Conservation (phyloP, 306 rosid species). For the Chamaecrista fasciculata region DNA sequence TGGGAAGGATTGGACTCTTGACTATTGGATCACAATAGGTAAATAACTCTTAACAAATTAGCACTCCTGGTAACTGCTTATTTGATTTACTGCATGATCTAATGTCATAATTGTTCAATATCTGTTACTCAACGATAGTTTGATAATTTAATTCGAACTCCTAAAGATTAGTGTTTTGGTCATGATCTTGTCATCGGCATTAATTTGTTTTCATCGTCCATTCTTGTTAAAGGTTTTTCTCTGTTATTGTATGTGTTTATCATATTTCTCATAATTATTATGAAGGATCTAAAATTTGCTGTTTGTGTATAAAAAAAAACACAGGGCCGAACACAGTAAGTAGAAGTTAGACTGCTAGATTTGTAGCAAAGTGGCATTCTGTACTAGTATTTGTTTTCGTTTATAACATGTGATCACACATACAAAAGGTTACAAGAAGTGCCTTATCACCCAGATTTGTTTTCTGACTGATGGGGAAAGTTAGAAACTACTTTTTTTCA, state of each 20-base stretch:
- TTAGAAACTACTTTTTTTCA: not conserved
- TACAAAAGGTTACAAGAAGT: not conserved
- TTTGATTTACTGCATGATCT: not conserved
- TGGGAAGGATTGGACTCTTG: not conserved
- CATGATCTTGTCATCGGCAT: constrained; percentile 7
- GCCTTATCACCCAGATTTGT: not conserved
- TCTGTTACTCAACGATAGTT: not conserved
- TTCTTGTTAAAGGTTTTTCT: not conserved
- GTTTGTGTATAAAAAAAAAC: not conserved
- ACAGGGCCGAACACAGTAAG: not conserved
- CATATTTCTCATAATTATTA: constrained; percentile 9
- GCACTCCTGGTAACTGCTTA: not conserved
- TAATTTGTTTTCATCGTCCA: constrained; percentile 16
- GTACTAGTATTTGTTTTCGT: not conserved
- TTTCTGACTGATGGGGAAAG: not conserved
- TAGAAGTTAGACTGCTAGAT: not conserved
- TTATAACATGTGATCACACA: not conserved
- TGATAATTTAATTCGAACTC: not conserved
- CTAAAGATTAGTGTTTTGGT: constrained; percentile 3
- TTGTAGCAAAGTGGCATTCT: not conserved
- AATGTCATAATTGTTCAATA: not conserved
- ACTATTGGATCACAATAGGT: not conserved
- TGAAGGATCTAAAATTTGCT: not conserved
- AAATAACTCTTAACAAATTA: constrained; percentile 1
- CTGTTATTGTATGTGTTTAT: not conserved